Evolutionary conservation across 2,329 filamentous ascomycete species (phyloP), one percentile per base, ranked within the genome.

Genomic region (Phoma sp.): DNA sequence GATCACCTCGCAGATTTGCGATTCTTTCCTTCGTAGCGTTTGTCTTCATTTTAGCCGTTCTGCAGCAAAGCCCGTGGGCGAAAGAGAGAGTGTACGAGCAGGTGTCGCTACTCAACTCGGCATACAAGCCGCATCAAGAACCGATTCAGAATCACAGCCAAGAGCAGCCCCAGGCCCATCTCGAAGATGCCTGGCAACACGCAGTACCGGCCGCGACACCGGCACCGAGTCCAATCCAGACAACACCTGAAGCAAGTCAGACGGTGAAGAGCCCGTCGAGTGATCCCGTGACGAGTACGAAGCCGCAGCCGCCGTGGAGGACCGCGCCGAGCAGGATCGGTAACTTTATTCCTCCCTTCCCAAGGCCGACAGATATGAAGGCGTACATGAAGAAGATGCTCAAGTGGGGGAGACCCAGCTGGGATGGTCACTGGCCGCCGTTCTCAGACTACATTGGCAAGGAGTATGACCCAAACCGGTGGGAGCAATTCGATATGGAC

Each of bases 381-480:
- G 67, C 68, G 55, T 76, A 78, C 46, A 71, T 81, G 61, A 67
- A 75, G 57, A 71, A 74, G 39, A 74, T 80, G 65, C 68, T 79
- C 19, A 65, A 76, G 6, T 80, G 78, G 78, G 66, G 65, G 37
- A 71, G 77, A 24, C 74, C 73, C 24, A 69, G 51, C 41, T 73
- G 70, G 62, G 56, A 68, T 38, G 72, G 67, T 10, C 79, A 81
- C 59, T 80, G 76, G 75, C 79, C 78, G 31, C 74, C 77, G 2
- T 81, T 78, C 60, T 63, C 63, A n/a, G 74, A 76, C 31, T 81
- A 79, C 46, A 59, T 70, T 8, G 58, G 75, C 47, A 73, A 69
- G 47, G 76, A 76, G 25, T 81, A 80, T 55, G 78, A 80, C 62
- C 79, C 79, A 2, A 81, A 80, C 59, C 69, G 78, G 24, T 81